Percentiles rank a stretch among this genome's conserved stretches.
Conservation (phyloP, 2,329 filamentous ascomycete genomes). For the Cytospora schulzeri region DNA sequence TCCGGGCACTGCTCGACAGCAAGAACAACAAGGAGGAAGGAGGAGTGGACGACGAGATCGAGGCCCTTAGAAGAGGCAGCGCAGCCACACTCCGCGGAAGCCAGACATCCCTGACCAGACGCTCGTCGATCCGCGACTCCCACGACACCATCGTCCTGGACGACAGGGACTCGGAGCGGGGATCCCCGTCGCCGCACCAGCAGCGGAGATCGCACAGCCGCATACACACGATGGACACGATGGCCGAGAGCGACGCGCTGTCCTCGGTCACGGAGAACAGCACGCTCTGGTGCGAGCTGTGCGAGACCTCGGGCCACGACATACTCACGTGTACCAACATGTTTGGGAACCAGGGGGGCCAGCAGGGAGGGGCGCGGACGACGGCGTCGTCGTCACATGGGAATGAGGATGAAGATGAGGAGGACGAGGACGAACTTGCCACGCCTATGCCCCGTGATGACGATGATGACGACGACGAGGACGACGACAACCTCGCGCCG, state of each 20-base stretch:
- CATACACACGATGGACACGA: constrained; percentile 62
- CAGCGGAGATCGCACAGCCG: constrained; percentile 49
- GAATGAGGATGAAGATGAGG: too few relatives aligned
- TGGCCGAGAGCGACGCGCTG: constrained; percentile 70
- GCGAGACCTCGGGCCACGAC: constrained; percentile 87
- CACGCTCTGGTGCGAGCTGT: constrained; percentile 90
- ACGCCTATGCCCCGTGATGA: neutral
- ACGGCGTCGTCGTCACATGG: constrained; percentile 30
- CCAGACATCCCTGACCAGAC: constrained; percentile 49
- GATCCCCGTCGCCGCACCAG: constrained; percentile 40
- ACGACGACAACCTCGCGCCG: constrained; percentile 1
- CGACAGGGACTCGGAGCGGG: constrained; percentile 51
- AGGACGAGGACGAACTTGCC: constrained; percentile 7
- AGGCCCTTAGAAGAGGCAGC: constrained; percentile 58
- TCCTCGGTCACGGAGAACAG: constrained; percentile 73
- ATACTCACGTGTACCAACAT: constrained; percentile 94
- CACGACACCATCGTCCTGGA: constrained; percentile 65
- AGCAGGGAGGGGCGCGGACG: constrained; percentile 31
- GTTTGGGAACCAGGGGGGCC: constrained; percentile 56
- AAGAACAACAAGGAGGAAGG: constrained; percentile 80
- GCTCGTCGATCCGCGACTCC: constrained; percentile 65
- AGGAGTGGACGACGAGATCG: constrained; percentile 82
- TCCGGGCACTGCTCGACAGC: constrained; percentile 71
- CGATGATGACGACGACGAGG: constrained; percentile 17
- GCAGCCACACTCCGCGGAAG: constrained; percentile 50